Evolutionary conservation across 192 early-diverging fungal genomes (phyloP).

Genomic region (Spizellomyces punctatus): DNA sequence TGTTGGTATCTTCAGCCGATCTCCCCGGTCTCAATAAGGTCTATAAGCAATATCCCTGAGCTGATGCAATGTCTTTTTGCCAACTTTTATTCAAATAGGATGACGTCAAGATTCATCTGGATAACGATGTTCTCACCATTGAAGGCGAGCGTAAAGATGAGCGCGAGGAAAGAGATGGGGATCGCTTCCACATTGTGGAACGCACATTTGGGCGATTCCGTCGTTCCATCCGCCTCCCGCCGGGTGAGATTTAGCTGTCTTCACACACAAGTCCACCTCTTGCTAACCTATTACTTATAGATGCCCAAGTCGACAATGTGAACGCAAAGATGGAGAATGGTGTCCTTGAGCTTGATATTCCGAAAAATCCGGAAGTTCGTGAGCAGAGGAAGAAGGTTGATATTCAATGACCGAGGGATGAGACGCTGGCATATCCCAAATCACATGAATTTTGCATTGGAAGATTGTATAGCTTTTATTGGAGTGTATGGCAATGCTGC

Average conservation of each 20-base stretch:
- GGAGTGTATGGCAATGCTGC: no score
- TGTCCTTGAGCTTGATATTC: slow-evolving; percentile 35
- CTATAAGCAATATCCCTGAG: background rate
- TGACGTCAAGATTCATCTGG: slow-evolving; percentile 33
- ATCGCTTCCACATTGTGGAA: slow-evolving; percentile 36
- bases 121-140: slow-evolving; percentile 42
- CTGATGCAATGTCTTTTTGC: no score
- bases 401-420: slow-evolving; percentile 31
- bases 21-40: slow-evolving; percentile 43
- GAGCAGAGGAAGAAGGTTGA: slow-evolving; percentile 53
- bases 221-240: slow-evolving; percentile 36
- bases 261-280: no score
- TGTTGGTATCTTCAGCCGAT: slow-evolving; percentile 20
- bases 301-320: slow-evolving; percentile 38
- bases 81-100: background rate
- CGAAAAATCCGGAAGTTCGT: slow-evolving; percentile 36
- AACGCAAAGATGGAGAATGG: slow-evolving; percentile 43
- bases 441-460: no score
- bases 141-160: slow-evolving; percentile 40
- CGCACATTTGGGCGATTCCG: slow-evolving; percentile 41
- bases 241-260: background rate
- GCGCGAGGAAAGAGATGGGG: slow-evolving; percentile 37
- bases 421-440: no score
- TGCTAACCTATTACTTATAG: background rate
- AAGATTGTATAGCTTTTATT: no score